Evolutionary conservation across 768 basidiomycete genomes (phyloP).

Genomic region (Hysterangium stoloniferum): DNA sequence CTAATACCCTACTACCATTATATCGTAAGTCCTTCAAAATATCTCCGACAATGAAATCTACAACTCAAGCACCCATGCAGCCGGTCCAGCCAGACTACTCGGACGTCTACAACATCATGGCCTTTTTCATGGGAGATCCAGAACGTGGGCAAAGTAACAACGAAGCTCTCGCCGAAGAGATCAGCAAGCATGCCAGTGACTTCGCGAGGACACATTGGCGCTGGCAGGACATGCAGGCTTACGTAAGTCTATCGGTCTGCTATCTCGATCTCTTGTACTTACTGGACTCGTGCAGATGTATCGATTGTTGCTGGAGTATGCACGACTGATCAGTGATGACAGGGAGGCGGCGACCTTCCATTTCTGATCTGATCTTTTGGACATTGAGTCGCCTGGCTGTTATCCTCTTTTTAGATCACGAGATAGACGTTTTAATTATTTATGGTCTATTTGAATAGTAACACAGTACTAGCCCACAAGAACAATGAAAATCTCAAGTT

Average conservation of each 20-base stretch:
- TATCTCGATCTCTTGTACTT: background rate
- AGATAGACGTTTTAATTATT: no score
- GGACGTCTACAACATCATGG: slow-evolving; percentile 61
- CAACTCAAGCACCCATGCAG: slow-evolving; percentile 13
- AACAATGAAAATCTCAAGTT: no score
- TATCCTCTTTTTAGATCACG: no score
- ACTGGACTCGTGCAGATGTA: slow-evolving; percentile 15
- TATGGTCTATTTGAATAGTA: no score
- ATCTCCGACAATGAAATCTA: background rate
- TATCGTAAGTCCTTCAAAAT: slow-evolving; percentile 19
- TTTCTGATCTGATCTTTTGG: background rate
- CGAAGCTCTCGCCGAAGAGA: slow-evolving; percentile 48
- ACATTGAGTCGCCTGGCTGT: no score
- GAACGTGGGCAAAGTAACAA: slow-evolving; percentile 47
- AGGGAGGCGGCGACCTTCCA: slow-evolving; percentile 22
- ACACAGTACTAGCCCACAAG: no score
- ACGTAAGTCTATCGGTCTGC: slow-evolving; percentile 35
- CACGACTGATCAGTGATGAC: slow-evolving; percentile 40
- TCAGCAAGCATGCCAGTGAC: slow-evolving; percentile 45
- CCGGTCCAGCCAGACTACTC: slow-evolving; percentile 58
- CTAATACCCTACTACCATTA: slow-evolving; percentile 30
- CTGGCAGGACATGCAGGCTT: slow-evolving; percentile 50
- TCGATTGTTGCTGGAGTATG: slow-evolving; percentile 49
- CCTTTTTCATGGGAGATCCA: slow-evolving; percentile 64
- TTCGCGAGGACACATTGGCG: slow-evolving; percentile 58